Conservation (phyloP, 116 monocot genomes). For the Cymodocea nodosa region DNA sequence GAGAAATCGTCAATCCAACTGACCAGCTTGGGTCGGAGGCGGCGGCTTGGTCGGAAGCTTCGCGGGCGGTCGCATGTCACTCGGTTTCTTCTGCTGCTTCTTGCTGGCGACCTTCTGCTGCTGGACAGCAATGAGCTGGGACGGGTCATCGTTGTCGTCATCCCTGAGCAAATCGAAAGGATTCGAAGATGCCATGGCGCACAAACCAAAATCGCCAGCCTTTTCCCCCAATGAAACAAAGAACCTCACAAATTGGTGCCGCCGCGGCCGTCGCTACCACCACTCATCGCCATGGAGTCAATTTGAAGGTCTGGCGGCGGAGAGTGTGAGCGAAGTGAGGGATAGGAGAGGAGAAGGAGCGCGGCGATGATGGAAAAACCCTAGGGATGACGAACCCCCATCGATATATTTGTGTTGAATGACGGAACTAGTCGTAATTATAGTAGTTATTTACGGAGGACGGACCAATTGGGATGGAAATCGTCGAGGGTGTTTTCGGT, state of each 20-base stretch:
- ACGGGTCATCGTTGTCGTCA: constrained; percentile 73
- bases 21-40: constrained; percentile 70
- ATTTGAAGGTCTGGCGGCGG: not conserved
- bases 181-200: constrained; percentile 56
- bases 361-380: not conserved
- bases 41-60: constrained; percentile 67
- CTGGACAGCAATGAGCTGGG: constrained; percentile 45
- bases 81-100: constrained; percentile 10
- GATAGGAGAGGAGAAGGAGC: not conserved
- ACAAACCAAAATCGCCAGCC: not conserved
- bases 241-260: too few species aligned
- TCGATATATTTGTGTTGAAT: not conserved
- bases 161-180: constrained; percentile 84
- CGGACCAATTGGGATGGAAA: not conserved
- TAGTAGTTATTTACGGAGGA: not conserved
- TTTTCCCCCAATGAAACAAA: not conserved
- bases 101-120: constrained; percentile 40
- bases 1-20: constrained; percentile 1
- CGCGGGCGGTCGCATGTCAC: constrained; percentile 15
- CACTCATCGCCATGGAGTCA: not conserved
- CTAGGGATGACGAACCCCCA: too few species aligned
- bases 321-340: not conserved
- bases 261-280: not conserved
- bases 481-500: not conserved
- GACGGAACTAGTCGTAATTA: not conserved